These are phyloP conservation scores for Hypoxylon sp. DNA, from an alignment of 2,329 filamentous ascomycete species.

Conservation along the genomic window DNA sequence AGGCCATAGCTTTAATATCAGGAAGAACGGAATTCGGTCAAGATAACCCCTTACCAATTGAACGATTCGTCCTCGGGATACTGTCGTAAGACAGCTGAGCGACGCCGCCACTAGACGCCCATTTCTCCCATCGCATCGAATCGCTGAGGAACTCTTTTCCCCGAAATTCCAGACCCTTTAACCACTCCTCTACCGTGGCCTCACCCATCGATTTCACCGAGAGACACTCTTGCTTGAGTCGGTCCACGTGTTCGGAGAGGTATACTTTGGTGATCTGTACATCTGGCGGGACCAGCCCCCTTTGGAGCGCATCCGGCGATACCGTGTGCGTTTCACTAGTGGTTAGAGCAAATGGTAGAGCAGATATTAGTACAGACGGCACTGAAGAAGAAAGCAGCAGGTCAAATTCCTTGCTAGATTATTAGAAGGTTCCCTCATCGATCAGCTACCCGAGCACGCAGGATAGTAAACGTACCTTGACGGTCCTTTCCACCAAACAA, in stretches of 20 bases:
- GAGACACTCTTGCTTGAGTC: slow-evolving; percentile 68
- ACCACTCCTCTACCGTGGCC: slow-evolving; percentile 77
- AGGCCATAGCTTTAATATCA: slow-evolving; percentile 1
- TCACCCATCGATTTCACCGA: slow-evolving; percentile 71
- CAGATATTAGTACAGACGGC: slow-evolving; percentile 68
- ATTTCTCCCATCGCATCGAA: slow-evolving; percentile 77
- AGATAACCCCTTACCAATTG: not conserved
- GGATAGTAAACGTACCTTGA: slow-evolving; percentile 64
- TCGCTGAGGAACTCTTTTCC: slow-evolving; percentile 68
- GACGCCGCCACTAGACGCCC: slow-evolving; percentile 61
- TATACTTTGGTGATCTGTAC: slow-evolving; percentile 71
- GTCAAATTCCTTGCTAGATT: slow-evolving; percentile 69
- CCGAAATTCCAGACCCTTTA: slow-evolving; percentile 73
- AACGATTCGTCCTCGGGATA: not conserved
- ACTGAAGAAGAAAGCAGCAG: slow-evolving; percentile 68
- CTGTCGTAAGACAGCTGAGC: slow-evolving; percentile 33
- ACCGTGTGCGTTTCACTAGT: slow-evolving; percentile 69
- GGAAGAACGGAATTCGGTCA: slow-evolving; percentile 2
- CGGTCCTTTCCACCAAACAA: slow-evolving; percentile 67
- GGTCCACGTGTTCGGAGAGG: slow-evolving; percentile 67
- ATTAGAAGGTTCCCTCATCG: slow-evolving; percentile 31
- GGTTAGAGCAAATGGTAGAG: slow-evolving; percentile 73
- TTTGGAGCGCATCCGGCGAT: slow-evolving; percentile 62
- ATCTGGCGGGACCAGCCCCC: slow-evolving; percentile 54
- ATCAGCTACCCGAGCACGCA: no score